Percentiles rank a stretch among this genome's conserved stretches.
Evolutionary conservation across 352 stramenopile genomes (phyloP).

Genomic region (Thalassiosira hispida): DNA sequence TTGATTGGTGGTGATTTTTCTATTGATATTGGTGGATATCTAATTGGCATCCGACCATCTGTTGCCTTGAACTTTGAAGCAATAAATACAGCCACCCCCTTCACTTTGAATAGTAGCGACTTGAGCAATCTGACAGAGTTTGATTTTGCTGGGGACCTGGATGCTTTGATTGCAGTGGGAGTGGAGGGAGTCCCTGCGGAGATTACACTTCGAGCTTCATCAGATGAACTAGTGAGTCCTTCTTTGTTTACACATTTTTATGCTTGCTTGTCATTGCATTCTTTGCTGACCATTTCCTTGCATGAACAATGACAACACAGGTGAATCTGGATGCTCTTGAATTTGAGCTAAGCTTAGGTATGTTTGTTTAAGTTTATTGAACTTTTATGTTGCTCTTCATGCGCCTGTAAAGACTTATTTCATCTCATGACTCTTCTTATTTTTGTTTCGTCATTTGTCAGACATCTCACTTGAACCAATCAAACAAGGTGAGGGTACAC

Average conservation of each 20-base stretch:
- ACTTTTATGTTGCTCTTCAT: too few relatives aligned
- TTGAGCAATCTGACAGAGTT: slow-evolving; percentile 13
- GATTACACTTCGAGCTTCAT: slow-evolving; percentile 13
- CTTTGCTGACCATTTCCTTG: background rate
- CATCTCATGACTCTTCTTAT: too few relatives aligned
- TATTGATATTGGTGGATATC: background rate
- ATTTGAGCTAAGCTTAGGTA: slow-evolving; percentile 1
- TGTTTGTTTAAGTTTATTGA: slow-evolving; percentile 1
- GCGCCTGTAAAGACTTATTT: too few relatives aligned
- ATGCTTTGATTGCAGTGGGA: slow-evolving; percentile 19
- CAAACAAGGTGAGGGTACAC: slow-evolving; percentile 17
- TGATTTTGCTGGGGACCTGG: slow-evolving; percentile 19
- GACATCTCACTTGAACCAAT: slow-evolving; percentile 21
- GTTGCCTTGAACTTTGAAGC: slow-evolving; percentile 18
- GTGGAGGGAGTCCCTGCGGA: slow-evolving; percentile 32
- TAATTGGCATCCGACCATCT: slow-evolving; percentile 12
- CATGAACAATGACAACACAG: background rate
- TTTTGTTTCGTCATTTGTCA: background rate
- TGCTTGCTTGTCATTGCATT: background rate
- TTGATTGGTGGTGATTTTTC: slow-evolving; percentile 14
- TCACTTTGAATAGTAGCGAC: slow-evolving; percentile 23
- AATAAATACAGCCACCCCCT: slow-evolving; percentile 28
- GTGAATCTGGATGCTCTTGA: slow-evolving; percentile 2
- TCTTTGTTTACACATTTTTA: too few relatives aligned
- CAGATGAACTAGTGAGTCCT: slow-evolving; percentile 13